Base-by-base conservation (phyloP, 495 filamentous ascomycete species). In the Neurospora africana region DNA sequence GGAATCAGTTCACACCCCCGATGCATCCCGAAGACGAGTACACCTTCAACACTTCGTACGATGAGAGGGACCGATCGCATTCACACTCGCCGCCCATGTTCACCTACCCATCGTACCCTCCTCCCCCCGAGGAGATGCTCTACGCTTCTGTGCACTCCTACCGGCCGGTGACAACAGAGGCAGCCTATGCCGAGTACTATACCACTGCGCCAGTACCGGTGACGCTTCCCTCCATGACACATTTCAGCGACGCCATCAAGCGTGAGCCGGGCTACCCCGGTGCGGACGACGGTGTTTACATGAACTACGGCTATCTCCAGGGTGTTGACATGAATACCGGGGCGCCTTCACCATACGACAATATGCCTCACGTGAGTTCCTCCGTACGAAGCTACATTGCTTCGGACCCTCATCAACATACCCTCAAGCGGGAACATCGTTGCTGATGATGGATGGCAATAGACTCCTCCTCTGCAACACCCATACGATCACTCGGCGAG, bases 391-490 rank as follows among this genome's bases (percentile, higher is more conserved):
- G 53, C 53, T 65, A 33, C 3, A 33, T 65, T 30, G 47, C 47
- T 61, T 61, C 47, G 23, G 71, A 72, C 71, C 74, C 41, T 68
- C 77, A 75, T 74, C 79, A 76, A 74, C 79, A 76, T 79, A 69
- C 76, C 77, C 72, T 78, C 72, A 75, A 71, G 72, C 79, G 77
- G 78, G 77, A 81, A 77, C 78, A 76, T 73, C 78, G 81, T 83
- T 85, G 82, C 83, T 85, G 83, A 85, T 80, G 79, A 78, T 80
- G 79, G 76, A 73, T 76, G 76, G 69, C 61, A 65, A 76, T 86
- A 96, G 93, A 95, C 94, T 83, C 93, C 93, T 82, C 88, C 93
- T 77, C 88, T 96, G 77, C 90, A 90, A 76, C 91, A 93, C 74
- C 90, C 91, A 21, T 92, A 91, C 81, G 92, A 94, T 74, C 89